phyloP scores from a whole-genome alignment of 352 stramenopile genomes.

The Globisporangium cystogenes region DNA sequence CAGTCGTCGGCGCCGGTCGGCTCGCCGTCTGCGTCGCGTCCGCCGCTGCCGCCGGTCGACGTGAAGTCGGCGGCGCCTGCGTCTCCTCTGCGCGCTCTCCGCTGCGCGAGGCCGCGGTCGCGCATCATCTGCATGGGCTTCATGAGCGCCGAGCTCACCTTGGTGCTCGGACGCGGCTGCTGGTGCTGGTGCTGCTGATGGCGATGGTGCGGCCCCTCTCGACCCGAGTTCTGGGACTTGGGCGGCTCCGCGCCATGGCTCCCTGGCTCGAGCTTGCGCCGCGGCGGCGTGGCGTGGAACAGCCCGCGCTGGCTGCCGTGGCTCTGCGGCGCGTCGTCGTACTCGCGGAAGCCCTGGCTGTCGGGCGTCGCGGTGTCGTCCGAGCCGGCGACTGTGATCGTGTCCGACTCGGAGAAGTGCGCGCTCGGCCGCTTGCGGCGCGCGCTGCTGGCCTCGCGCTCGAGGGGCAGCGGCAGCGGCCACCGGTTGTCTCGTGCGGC shows the following conservation, averaged over 20 bases:
- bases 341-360: slow-evolving; percentile 13
- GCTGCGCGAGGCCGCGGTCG: slow-evolving; percentile 9
- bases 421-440: slow-evolving; percentile 1
- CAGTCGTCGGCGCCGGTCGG: neutral
- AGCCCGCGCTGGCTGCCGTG: neutral
- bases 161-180: slow-evolving; percentile 3
- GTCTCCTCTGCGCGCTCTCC: slow-evolving; percentile 1
- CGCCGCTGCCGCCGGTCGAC: neutral
- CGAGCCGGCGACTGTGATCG: slow-evolving; percentile 16
- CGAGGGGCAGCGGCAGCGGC: neutral
- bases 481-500: neutral
- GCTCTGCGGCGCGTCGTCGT: slow-evolving; percentile 2
- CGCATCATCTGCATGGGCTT: slow-evolving; percentile 19
- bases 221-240: neutral
- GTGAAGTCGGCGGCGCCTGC: neutral
- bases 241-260: neutral
- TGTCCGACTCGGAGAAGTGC: slow-evolving; percentile 13
- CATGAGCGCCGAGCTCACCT: slow-evolving; percentile 14
- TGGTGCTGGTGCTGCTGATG: too few relatives aligned
- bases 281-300: slow-evolving; percentile 5
- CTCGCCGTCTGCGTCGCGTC: neutral
- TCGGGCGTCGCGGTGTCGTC: slow-evolving; percentile 22
- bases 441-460: neutral
- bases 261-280: neutral
- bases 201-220: neutral